Conservation (phyloP, 805 yeast species). For the Metschnikowia gruessii region DNA sequence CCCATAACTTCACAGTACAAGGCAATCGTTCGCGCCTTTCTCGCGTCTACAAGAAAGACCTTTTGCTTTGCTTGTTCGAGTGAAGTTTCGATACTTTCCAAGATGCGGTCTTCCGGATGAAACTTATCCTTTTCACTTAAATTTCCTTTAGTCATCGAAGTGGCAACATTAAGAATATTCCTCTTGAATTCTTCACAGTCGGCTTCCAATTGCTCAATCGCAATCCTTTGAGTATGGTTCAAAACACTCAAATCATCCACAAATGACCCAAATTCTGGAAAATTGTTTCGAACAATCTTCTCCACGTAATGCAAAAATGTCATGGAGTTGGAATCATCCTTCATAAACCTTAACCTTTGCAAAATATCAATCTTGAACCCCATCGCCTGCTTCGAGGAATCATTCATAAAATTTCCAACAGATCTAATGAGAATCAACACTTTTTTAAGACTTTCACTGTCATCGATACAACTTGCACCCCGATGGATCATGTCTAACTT, state of each 20-base stretch:
- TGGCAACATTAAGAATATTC: constrained; percentile 64
- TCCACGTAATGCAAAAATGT: constrained; percentile 93
- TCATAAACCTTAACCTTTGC: constrained; percentile 84
- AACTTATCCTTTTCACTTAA: constrained; percentile 72
- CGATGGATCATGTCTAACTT: constrained; percentile 64
- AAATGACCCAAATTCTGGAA: constrained; percentile 75
- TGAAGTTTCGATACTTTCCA: constrained; percentile 58
- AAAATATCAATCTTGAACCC: constrained; percentile 92
- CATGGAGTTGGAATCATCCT: constrained; percentile 82
- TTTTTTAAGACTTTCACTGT: constrained; percentile 64
- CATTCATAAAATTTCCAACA: constrained; percentile 97
- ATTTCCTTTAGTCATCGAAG: constrained; percentile 78
- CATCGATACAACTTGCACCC: constrained; percentile 64
- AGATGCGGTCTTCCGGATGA: constrained; percentile 80
- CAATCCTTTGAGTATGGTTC: constrained; percentile 61
- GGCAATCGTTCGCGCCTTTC: constrained; percentile 56
- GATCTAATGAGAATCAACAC: constrained; percentile 82
- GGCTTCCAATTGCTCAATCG: constrained; percentile 74
- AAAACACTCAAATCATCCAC: constrained; percentile 67
- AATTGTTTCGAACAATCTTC: constrained; percentile 74
- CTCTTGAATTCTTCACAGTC: constrained; percentile 68
- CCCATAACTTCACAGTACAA: constrained; percentile 73
- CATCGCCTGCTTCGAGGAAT: constrained; percentile 81
- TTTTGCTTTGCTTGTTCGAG: constrained; percentile 75
- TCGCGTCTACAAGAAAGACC: constrained; percentile 60